Conservation (phyloP, 129 eudicot genomes). For the Pittosporum tobira region DNA sequence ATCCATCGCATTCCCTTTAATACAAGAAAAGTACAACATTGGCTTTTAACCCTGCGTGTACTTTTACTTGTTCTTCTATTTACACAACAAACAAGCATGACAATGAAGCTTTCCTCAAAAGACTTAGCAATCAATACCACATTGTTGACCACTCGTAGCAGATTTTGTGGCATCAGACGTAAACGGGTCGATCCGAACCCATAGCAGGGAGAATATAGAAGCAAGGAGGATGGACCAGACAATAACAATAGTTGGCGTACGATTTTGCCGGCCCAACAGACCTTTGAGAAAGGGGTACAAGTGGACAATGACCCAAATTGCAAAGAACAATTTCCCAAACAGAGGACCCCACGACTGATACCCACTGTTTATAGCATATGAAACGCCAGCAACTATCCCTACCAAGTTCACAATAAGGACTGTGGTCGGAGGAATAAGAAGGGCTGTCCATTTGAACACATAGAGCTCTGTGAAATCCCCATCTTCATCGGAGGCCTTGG, state of each 20-base stretch:
- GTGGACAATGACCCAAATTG: constrained; percentile 73
- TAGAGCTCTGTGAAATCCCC: constrained; percentile 76
- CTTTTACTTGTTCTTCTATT: constrained; percentile 2
- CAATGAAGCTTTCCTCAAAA: not conserved
- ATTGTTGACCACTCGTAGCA: constrained; percentile 46
- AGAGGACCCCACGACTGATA: constrained; percentile 85
- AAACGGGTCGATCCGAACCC: constrained; percentile 81
- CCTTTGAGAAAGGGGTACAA: constrained; percentile 78
- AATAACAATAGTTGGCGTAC: constrained; percentile 73
- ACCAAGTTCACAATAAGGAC: constrained; percentile 62
- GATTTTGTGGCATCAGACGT: constrained; percentile 18
- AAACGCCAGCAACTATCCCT: constrained; percentile 68
- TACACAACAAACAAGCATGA: constrained; percentile 16
- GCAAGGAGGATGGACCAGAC: constrained; percentile 80
- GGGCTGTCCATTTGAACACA: constrained; percentile 78
- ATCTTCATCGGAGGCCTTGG: constrained; percentile 74
- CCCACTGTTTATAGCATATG: constrained; percentile 69
- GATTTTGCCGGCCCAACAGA: constrained; percentile 66
- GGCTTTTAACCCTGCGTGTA: not conserved
- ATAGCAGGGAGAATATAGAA: constrained; percentile 66
- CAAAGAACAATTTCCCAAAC: constrained; percentile 63
- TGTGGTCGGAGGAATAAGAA: constrained; percentile 80
- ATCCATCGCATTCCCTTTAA: constrained; percentile 1
- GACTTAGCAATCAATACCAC: constrained; percentile 56
- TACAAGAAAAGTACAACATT: not conserved